A percentile compares a stretch with the other conserved stretches of the same genome.
Evolutionary conservation across 139 green algal species (phyloP).

Genomic region (Tetraselmis chui): DNA sequence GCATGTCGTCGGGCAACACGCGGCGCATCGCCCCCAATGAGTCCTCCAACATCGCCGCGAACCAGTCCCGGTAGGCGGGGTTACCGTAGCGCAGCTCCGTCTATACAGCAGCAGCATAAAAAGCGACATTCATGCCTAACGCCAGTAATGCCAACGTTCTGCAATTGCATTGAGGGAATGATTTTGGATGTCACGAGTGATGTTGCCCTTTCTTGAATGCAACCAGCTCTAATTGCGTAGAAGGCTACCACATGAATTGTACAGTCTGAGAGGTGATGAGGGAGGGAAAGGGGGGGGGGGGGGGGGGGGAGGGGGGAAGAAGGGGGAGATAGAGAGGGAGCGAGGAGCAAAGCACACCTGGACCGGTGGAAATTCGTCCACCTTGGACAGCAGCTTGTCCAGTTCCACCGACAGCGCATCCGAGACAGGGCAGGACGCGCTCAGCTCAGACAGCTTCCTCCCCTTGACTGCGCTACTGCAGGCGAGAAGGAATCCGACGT

Average conservation of each 20-base stretch:
- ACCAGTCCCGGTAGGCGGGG: conserved; percentile 80
- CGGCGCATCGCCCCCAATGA: conserved; percentile 24
- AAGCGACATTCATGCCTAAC: too few species aligned
- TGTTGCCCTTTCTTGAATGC: too few species aligned
- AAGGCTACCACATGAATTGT: too few species aligned
- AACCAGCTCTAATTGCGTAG: too few species aligned
- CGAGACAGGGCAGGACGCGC: conserved; percentile 17
- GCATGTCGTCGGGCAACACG: conserved; percentile 30
- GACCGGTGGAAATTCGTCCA: conserved; percentile 76
- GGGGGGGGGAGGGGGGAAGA: too few species aligned
- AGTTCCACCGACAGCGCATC: conserved; percentile 44
- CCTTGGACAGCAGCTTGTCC: conserved; percentile 45
- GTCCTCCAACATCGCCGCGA: conserved; percentile 35
- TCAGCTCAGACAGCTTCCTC: conserved; percentile 37
- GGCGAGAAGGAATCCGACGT: conserved; percentile 77
- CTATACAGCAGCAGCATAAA: too few species aligned
- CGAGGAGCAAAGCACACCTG: conserved; percentile 28
- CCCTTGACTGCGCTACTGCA: conserved; percentile 67
- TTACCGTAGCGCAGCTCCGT: conserved; percentile 88
- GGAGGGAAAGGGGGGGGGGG: too few species aligned
- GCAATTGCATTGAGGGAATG: too few species aligned
- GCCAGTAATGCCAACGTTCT: too few species aligned
- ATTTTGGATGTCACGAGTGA: too few species aligned
- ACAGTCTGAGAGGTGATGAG: too few species aligned
- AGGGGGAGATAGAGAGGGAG: too few species aligned